Evolutionary conservation across 352 stramenopile species (phyloP), one percentile per base, ranked within the genome.

Genomic region (Phytopythium helicoides): DNA sequence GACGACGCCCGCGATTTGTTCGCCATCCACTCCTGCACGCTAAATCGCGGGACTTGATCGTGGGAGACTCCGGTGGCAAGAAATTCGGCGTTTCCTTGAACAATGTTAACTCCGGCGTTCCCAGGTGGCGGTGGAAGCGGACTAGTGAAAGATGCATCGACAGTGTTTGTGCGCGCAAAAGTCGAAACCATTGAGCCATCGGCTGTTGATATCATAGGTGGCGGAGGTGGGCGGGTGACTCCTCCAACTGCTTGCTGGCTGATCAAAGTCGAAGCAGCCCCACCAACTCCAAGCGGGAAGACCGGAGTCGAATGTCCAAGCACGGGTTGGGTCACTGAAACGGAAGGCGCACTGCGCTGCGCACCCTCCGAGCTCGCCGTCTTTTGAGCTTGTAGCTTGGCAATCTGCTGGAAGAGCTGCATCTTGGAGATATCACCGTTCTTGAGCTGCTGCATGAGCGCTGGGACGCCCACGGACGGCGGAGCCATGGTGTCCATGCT

Each of bases 391-490:
- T 90, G 81, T 4, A 93, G 80, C 56, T 76, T 81, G 22, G 83
- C 83, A 22, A 93, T 79, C 52, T 89, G 74, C 60, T 92, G 76
- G 64, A 93, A 93, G 44, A 93, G 69, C 61, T 93, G 74, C 71
- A 88, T 87, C 54, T 90, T 91, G 36, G 81, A 87, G 62, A 93
- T 93, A 52, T 90, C 79, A 19, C 83, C 83, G 49, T 59, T 86
- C 60, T 93, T 93, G 33, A 93, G 72, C 60, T 92, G 81, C 61
- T 89, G 77, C 76, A 93, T 87, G 53, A 92, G 75, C 35, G 57
- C 73, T 9, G 81, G 87, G 47, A 93, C 76, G 7, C 71, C 79
- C 15, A 59, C 54, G 18, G 22, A 54, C 44, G 67, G 39, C 28
- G 72, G 60, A 12, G 73, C 64, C 15, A 59, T 16, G 16, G 60